Conservation (phyloP, 2,329 filamentous ascomycete genomes). For the Aureobasidium sp. region DNA sequence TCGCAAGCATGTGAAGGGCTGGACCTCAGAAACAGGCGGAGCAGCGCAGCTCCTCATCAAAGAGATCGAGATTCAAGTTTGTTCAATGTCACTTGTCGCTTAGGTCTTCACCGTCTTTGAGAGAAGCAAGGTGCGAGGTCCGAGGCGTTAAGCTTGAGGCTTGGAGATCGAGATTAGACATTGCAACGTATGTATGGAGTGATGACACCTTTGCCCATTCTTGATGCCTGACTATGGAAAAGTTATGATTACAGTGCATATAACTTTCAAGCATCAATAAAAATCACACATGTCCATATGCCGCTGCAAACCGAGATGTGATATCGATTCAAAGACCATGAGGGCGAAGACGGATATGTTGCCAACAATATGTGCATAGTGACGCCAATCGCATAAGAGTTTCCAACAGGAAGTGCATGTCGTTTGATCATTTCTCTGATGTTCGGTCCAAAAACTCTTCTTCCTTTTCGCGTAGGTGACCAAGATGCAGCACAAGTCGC, state of each 20-base stretch:
- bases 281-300: not conserved
- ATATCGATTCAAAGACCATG: not conserved
- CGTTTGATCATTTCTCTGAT: conserved; percentile 1
- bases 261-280: not conserved
- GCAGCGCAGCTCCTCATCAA: conserved; percentile 7
- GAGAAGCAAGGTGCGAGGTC: not conserved
- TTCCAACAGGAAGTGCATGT: conserved; percentile 9
- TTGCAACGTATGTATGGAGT: not conserved
- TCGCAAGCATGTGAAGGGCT: not conserved
- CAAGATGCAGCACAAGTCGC: not conserved
- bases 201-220: not conserved
- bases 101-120: conserved; percentile 4
- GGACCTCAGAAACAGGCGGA: not conserved
- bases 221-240: not conserved
- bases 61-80: not conserved
- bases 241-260: not conserved
- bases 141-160: not conserved
- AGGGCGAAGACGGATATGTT: not conserved
- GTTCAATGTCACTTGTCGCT: not conserved
- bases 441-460: conserved; percentile 1
- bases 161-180: conserved; percentile 1
- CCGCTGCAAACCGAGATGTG: not conserved
- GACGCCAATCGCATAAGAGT: conserved; percentile 4
- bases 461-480: conserved; percentile 3
- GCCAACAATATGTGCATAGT: not conserved